A percentile compares a stretch with the other conserved stretches of the same genome.
These are phyloP conservation scores for Eruca vesicaria DNA, from an alignment of 441 rosid species.

Conservation along the genomic window DNA sequence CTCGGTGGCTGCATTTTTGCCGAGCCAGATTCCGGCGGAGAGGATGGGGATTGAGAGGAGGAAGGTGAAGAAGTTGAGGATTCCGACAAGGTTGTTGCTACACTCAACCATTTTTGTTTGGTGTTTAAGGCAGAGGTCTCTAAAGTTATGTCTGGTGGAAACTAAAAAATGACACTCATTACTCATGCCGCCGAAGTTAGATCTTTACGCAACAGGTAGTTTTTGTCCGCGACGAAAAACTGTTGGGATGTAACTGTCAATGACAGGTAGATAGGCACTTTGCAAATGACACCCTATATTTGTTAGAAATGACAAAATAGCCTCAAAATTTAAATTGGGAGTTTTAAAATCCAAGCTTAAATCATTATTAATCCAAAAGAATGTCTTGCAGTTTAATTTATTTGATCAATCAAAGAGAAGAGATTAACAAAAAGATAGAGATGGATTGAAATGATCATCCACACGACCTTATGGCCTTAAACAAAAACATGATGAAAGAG, in stretches of 20 bases:
- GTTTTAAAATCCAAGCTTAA: not conserved
- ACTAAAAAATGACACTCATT: not conserved
- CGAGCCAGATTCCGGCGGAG: conserved; percentile 74
- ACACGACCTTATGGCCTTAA: conserved; percentile 16
- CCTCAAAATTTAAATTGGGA: not conserved
- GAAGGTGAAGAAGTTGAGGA: conserved; percentile 74
- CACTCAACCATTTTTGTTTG: conserved; percentile 47
- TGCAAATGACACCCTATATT: not conserved
- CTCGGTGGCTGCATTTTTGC: conserved; percentile 59
- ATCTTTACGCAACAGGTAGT: conserved; percentile 5
- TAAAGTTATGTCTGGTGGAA: not conserved
- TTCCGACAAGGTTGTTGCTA: conserved; percentile 74
- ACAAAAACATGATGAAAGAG: not conserved
- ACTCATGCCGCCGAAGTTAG: not conserved
- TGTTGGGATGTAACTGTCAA: conserved; percentile 2
- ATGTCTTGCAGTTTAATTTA: conserved; percentile 16
- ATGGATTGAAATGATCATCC: not conserved
- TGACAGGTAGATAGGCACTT: conserved; percentile 14
- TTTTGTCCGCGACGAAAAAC: conserved; percentile 33
- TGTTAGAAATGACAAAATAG: not conserved
- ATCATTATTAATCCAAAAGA: not conserved
- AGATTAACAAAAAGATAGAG: not conserved
- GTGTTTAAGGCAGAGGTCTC: not conserved
- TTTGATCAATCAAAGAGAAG: conserved; percentile 2
- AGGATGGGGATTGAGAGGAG: conserved; percentile 76